Base-by-base conservation (phyloP, 208 protist species). In the Acanthamoeba sp. region DNA sequence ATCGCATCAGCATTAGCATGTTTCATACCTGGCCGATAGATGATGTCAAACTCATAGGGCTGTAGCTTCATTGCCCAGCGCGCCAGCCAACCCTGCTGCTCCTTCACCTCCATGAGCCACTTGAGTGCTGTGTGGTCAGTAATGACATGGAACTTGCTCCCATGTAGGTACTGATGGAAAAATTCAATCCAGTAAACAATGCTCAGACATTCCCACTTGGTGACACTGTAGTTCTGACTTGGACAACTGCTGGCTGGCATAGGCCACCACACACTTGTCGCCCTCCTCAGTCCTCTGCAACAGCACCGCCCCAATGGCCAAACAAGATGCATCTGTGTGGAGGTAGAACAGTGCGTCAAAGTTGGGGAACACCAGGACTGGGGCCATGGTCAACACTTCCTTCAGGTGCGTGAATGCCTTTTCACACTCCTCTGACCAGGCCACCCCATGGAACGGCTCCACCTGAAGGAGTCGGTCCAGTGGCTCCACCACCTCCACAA, bases 131-230 rank as follows among this genome's bases (percentile, higher is more conserved):
- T 12, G 12, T 50, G 45, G 12, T 50, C 45, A 12, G 45, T 50
- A 12, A 50, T 50, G 7, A 50, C 45, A 12, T 14, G 3, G 29
- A 89, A 89, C 5, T 16, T 2, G 9, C 50, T 52, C 6, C 42
- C 42, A 89, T 89, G 42, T 1, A 89, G 34, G 50, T 89, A 89
- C 5, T 5, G 42, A 7, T 62, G 40, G 32, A 89, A 89, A n/a
- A 29, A 36, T 34, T 89, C 32, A 9, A 59, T 62, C 82, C 82
- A 89, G 16, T 38, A 42, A 10, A 89, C 45, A 32, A 89, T 42
- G 22, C 34, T 29, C 9, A 89, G 42, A 42, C 82, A 89, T 34
- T 89, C 82, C 42, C 50, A 50, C 27, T 89, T 9, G 27, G 82
- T 66, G 27, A 42, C 40, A 29, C n/a, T 62, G n/a, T 89, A 89